Evolutionary conservation across 2,329 filamentous ascomycete genomes (phyloP), one percentile per base, ranked within the genome.

Genomic region (Fusarium pseudograminearum): DNA sequence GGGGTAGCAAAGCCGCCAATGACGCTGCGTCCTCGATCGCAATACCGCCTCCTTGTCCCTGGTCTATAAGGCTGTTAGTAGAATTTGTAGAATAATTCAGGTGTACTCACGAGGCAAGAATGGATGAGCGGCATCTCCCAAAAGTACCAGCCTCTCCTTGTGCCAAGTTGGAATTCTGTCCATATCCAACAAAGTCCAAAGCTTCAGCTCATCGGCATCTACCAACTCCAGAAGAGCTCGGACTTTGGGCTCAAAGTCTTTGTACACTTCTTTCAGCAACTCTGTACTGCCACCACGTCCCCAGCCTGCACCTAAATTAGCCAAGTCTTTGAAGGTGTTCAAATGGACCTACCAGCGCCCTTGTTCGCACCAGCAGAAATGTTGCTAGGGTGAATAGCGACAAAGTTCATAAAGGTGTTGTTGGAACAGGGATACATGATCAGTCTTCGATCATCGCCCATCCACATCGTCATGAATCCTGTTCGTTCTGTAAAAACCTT

Each of bases 41-140:
- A 59, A 87, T 88, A 11, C 85, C 90, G 4, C 67, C 90, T 15
- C 73, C 73, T 45, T 75, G 73, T 10, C 71, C 73, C 33, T 73
- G 73, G 5, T 75, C 61, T 65, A 0, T 12, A 7, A 2, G 4
- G 5, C 6, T 0, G 8, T 65, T 10, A 64, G 52, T 0, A 5
- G 11, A 2, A 10, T 16, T 12, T 0, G 10, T 0, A 15, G 1
- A 15, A 2, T 2, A 0, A 2, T 0, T 0, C 0, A 1, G 3
- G 1, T 28, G 0, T 0, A 52, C 69, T 40, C 16, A 71, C 69
- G 71, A 7, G 89, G 90, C 1, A 89, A 79, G 71, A 92, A 91
- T 0, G 90, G 89, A 74, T 93, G 90, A 0, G 89, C 90, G 0
- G 90, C 89, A 73, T 92, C 90, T 0, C 90, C 90, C 1, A 92